These are phyloP conservation scores for Mycena sanguinolenta DNA, from an alignment of 768 basidiomycete genomes.

Conservation along the genomic window DNA sequence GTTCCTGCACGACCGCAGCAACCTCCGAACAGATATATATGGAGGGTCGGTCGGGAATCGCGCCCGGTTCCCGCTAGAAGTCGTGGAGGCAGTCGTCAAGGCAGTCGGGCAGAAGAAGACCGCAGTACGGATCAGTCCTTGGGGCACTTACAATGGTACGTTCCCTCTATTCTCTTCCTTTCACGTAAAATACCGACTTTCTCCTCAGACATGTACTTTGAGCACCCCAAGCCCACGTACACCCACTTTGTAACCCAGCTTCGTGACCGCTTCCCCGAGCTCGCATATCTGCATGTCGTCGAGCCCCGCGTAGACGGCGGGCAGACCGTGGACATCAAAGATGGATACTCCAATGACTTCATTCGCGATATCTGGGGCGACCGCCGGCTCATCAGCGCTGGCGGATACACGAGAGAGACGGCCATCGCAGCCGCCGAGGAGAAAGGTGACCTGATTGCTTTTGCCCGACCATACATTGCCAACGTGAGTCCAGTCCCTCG, in stretches of 20 bases:
- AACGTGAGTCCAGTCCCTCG: slow-evolving; percentile 47
- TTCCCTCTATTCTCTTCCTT: background rate
- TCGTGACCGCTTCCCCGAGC: background rate
- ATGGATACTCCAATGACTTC: background rate
- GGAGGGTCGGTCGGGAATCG: background rate
- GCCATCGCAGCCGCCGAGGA: slow-evolving; percentile 42
- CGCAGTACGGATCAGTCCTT: slow-evolving; percentile 42
- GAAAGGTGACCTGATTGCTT: slow-evolving; percentile 48
- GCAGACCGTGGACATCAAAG: background rate
- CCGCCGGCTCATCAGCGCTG: background rate
- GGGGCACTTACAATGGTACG: background rate
- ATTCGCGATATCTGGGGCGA: background rate
- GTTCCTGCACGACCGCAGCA: background rate
- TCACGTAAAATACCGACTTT: background rate
- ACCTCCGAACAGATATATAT: background rate
- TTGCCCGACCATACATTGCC: slow-evolving; percentile 53
- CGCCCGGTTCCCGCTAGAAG: background rate
- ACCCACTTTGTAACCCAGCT: background rate
- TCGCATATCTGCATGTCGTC: background rate
- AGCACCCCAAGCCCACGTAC: background rate
- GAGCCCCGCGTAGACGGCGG: background rate
- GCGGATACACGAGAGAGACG: background rate
- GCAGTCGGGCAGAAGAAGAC: slow-evolving; percentile 45
- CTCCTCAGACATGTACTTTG: background rate
- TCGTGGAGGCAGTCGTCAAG: background rate